Conservation (phyloP, 2,329 filamentous ascomycete genomes). For the Colletotrichum sp. region DNA sequence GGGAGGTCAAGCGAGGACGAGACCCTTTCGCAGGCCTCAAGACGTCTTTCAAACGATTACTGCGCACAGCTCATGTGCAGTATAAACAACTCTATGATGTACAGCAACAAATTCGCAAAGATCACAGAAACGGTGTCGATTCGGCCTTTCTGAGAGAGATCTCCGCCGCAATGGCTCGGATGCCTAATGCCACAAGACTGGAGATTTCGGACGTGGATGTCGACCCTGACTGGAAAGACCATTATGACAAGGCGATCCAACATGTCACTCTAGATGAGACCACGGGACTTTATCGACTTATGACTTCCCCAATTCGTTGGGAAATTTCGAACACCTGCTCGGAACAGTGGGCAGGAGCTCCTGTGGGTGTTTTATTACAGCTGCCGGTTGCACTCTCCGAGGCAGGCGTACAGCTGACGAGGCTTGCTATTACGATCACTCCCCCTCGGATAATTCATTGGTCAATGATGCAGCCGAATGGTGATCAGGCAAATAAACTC, state of each 20-base stretch:
- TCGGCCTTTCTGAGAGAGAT: background rate
- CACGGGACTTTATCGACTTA: background rate
- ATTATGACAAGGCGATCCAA: background rate
- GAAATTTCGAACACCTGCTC: background rate
- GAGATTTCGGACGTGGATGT: background rate
- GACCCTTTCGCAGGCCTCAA: background rate
- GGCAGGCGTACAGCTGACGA: background rate
- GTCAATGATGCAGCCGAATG: background rate
- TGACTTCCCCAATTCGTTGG: background rate
- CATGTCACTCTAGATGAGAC: background rate
- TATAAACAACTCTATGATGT: background rate
- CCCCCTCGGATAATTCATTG: background rate
- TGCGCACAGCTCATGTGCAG: background rate
- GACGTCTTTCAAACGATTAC: background rate
- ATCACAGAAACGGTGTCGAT: background rate
- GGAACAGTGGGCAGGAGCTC: background rate
- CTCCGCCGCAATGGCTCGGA: background rate
- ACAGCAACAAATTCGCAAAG: background rate
- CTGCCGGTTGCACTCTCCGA: background rate
- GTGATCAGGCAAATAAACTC: background rate
- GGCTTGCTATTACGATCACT: background rate
- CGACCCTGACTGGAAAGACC: background rate
- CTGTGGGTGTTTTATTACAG: background rate
- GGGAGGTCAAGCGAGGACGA: background rate
- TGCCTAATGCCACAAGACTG: background rate